Base-by-base conservation (phyloP, 208 protist genomes). In the Phytomonas francai region DNA sequence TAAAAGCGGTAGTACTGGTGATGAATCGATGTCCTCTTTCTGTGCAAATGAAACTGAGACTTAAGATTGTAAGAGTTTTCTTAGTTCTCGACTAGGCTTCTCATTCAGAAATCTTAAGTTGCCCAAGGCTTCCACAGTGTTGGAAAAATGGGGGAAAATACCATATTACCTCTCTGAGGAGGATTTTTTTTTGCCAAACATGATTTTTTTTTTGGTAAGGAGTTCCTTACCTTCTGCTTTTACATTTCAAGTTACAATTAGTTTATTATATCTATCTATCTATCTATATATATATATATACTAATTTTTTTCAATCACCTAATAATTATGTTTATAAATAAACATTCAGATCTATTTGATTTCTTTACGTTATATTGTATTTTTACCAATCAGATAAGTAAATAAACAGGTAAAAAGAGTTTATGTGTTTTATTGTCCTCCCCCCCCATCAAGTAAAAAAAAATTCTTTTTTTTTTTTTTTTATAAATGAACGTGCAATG, bases 381-480 rank as follows among this genome's bases (percentile, higher is more conserved):
- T 51, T 5, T 49, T 3, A 28, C 30, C n/a, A 49, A 57, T 25
- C 27, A 57, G 57, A 67, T 29, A 67, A 65, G 33, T 56, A 12
- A 34, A 68, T 7, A 30, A 25, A 68, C 42, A 31, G n/a, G 49
- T 45, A 5, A 33, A 33, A 51, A 9, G 51, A 70, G 0, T 49
- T 65, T 2, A 49, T 65, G 6, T 65, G 36, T 39, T 65, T 49
- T 29, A 3, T 29, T 39, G 28, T 60, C 8, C 57, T 60, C 57
- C 57, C 5, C 16, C 57, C 31, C 31, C 57, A n/a, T 60, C 31
- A 32, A 60, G 16, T 60, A 27, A 25, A 65, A 45, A 39, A 51
- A 14, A 31, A 51, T 33, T 34, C 30, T 36, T 36, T 63, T 59
- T 65, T 66, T 66, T 51, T 72, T 72, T 56, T 67, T 62, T 61